Evolutionary conservation across 2,329 filamentous ascomycete species (phyloP), one percentile per base, ranked within the genome.

Genomic region (Aspergillus novoparasiticus): DNA sequence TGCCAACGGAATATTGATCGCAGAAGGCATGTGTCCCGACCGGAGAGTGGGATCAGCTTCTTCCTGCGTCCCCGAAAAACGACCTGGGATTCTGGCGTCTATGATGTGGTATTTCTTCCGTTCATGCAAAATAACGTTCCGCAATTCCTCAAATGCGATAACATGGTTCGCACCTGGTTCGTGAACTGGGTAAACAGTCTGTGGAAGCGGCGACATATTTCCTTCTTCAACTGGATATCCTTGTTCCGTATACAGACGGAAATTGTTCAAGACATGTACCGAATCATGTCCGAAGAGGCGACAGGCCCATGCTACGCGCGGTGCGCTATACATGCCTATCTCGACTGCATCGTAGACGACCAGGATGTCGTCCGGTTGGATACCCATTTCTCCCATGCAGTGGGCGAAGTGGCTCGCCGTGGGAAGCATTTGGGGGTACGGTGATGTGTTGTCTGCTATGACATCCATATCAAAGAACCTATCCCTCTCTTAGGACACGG

Each of bases 381-480:
- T 64, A 16, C 68, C 71, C 6, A 74, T 62, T 12, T 54, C 46
- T 2, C 61, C 54, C 65, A 74, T 67, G 34, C 41, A 61, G 8
- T 45, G 46, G 0, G 71, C 67, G 55, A 76, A 75, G 10, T 70
- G 64, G 2, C 54, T 28, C 5, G 71, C 62, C 0, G 66, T 68
- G 4, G 73, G 72, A 1, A 76, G 64, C 73, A 74, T 76, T 45
- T 70, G 67, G 2, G 72, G 73, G 34, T 75, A 74, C 4, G 67
- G 64, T 2, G 72, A 72, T 2, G 53, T 41, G 1, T 51, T 63
- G 45, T 73, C 70, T 28, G 60, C 63, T 43, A 73, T 69, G 1
- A 62, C 19, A 26, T 74, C 72, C 68, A 75, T 72, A 46, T 75
- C 66, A 58, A 76, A 72, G 58, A 75, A 73, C 10, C 73, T 75